These are phyloP conservation scores for Agrocybe praecox DNA, from an alignment of 768 basidiomycete species.

Conservation along the genomic window DNA sequence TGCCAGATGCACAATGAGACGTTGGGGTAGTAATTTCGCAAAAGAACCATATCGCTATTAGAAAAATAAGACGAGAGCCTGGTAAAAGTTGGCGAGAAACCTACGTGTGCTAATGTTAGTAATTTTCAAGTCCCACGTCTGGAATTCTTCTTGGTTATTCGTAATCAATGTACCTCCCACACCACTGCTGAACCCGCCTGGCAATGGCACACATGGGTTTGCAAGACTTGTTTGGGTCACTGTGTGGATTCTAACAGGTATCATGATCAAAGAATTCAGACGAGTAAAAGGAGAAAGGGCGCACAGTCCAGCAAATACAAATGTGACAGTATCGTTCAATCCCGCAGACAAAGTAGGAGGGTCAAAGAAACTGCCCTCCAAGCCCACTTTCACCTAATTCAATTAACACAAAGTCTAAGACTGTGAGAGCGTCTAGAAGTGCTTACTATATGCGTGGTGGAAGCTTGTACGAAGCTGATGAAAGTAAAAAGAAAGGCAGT, in stretches of 20 bases:
- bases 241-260: constrained; percentile 33
- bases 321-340: constrained; percentile 37
- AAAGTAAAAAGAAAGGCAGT: neutral
- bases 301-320: constrained; percentile 41
- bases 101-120: constrained; percentile 31
- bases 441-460: constrained; percentile 16
- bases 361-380: constrained; percentile 40
- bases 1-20: constrained; percentile 39
- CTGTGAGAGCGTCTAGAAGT: neutral
- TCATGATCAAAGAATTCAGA: neutral
- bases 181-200: constrained; percentile 43
- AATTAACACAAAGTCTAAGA: neutral
- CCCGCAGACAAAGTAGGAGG: constrained; percentile 34
- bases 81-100: constrained; percentile 3
- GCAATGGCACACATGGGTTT: constrained; percentile 38
- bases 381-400: constrained; percentile 38
- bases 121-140: constrained; percentile 36
- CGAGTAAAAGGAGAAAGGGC: neutral
- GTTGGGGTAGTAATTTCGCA: constrained; percentile 35
- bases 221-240: constrained; percentile 40
- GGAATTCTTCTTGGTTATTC: constrained; percentile 11
- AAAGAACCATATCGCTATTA: constrained; percentile 35
- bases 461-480: constrained; percentile 4
- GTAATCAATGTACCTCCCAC: constrained; percentile 23
- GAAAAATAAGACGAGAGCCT: constrained; percentile 17